phyloP scores from a whole-genome alignment of 192 early-diverging fungal species.

The Backusella parvicylindrica region DNA sequence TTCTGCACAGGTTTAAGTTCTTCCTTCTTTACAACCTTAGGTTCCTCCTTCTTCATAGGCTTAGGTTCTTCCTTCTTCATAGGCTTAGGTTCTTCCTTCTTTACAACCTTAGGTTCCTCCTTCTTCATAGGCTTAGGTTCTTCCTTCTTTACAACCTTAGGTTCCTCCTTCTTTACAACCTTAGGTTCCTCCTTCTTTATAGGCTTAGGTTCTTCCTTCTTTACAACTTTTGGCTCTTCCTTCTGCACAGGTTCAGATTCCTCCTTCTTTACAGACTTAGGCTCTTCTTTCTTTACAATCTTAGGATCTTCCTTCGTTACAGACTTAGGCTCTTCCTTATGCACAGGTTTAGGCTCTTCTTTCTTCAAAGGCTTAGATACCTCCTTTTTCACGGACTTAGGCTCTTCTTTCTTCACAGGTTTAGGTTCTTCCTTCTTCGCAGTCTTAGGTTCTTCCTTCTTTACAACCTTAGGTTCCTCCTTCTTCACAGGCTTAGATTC shows the following conservation, averaged over 20 bases:
- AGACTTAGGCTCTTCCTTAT: no score
- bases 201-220: neutral
- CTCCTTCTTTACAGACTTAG: neutral
- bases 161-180: neutral
- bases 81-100: neutral
- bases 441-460: neutral
- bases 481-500: neutral
- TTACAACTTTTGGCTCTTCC: neutral
- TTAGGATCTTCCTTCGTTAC: neutral
- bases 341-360: neutral
- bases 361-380: neutral
- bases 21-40: conserved; percentile 11
- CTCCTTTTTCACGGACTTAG: neutral
- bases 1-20: neutral
- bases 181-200: neutral
- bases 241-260: neutral
- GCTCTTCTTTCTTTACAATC: neutral
- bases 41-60: conserved; percentile 16
- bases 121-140: neutral
- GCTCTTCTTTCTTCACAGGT: neutral
- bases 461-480: neutral
- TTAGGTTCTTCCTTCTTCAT: neutral
- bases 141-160: neutral
- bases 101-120: neutral
- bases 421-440: neutral